Evolutionary conservation across 73 alveolate species (phyloP).

Genomic region (Tetrahymena elliotti): DNA sequence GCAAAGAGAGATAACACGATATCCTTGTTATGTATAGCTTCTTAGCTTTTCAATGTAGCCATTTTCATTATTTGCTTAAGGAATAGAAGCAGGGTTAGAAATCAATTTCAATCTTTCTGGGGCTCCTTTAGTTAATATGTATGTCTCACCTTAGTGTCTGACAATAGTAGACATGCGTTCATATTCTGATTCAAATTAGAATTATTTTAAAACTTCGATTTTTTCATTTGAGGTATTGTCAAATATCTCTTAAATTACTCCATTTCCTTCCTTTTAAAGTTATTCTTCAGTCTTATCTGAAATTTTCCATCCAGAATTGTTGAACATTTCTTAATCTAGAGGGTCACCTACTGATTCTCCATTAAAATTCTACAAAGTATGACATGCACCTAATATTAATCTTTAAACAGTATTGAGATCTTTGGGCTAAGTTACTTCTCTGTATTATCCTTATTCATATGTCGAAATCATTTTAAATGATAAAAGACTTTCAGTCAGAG

Average conservation of each 20-base stretch:
- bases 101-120: constrained; percentile 79
- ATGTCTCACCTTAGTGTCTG: constrained; percentile 41
- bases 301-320: constrained; percentile 66
- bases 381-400: constrained; percentile 73
- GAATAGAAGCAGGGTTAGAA: constrained; percentile 51
- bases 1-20: constrained; percentile 32
- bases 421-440: constrained; percentile 9
- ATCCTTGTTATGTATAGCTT: constrained; percentile 70
- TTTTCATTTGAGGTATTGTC: constrained; percentile 41
- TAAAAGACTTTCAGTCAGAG: constrained; percentile 78
- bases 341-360: constrained; percentile 85
- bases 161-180: constrained; percentile 75
- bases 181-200: constrained; percentile 64
- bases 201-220: constrained; percentile 47
- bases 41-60: constrained; percentile 66
- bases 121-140: constrained; percentile 73
- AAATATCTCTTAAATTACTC: constrained; percentile 49
- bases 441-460: constrained; percentile 24
- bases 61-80: constrained; percentile 55
- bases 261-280: constrained; percentile 42
- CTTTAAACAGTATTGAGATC: constrained; percentile 29
- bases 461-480: constrained; percentile 52
- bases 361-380: constrained; percentile 50
- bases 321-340: constrained; percentile 77
- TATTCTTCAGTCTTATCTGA: constrained; percentile 46